phyloP scores from a whole-genome alignment of 257 asterid species.

The Solanum microdontum region DNA sequence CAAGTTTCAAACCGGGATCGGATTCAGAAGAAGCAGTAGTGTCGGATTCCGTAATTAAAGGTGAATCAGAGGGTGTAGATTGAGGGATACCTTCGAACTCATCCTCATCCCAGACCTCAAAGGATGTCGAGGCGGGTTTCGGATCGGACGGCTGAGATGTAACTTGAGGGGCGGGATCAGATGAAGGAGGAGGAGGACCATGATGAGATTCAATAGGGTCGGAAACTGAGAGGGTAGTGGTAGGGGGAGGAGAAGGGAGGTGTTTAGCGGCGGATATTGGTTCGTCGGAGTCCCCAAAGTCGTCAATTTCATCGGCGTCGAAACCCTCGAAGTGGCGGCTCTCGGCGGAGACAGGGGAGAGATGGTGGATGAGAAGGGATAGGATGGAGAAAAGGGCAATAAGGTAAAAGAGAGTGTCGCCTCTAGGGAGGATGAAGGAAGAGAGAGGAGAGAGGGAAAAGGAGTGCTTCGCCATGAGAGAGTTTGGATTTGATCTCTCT shows the following conservation, averaged over 20 bases:
- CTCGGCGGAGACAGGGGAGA: constrained; percentile 32
- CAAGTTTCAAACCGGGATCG: constrained; percentile 17
- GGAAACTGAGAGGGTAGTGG: constrained; percentile 42
- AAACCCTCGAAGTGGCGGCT: constrained; percentile 78
- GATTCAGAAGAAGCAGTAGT: constrained; percentile 5
- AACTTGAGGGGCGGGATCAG: constrained; percentile 1
- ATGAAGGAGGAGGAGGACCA: constrained; percentile 57
- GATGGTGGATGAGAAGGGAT: constrained; percentile 63
- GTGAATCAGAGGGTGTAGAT: constrained; percentile 7
- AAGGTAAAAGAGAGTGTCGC: constrained; percentile 31
- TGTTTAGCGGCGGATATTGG: constrained; percentile 31
- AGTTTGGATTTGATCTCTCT: background rate
- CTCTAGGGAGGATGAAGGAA: constrained; percentile 47
- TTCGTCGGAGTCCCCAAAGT: constrained; percentile 24
- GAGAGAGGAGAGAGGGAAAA: constrained; percentile 32
- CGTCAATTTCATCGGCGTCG: constrained; percentile 77
- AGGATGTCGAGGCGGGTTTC: constrained; percentile 33
- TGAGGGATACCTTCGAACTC: constrained; percentile 84
- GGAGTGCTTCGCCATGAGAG: constrained; percentile 36
- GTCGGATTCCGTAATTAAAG: constrained; percentile 20
- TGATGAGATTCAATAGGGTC: constrained; percentile 48
- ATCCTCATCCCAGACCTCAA: constrained; percentile 83
- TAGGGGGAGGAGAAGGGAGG: constrained; percentile 32
- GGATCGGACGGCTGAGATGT: constrained; percentile 39
- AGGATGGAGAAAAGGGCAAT: constrained; percentile 46